Evolutionary conservation across 2,329 filamentous ascomycete species (phyloP), one percentile per base, ranked within the genome.

Genomic region (Aspergillus sp.): DNA sequence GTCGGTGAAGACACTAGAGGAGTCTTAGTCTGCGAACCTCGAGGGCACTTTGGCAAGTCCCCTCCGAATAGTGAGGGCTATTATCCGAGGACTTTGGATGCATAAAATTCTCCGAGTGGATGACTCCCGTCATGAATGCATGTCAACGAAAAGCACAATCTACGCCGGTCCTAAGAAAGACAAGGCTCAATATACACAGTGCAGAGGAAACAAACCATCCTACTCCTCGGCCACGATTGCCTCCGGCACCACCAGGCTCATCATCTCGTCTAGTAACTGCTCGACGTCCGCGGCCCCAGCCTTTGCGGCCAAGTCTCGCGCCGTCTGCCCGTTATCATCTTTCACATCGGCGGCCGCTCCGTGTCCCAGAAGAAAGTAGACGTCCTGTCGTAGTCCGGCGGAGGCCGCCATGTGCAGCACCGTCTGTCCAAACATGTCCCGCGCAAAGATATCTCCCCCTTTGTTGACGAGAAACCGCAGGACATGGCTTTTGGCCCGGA

Each of bases 401-500:
- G 64, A 53, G 14, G 67, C 65, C 11, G 67, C 67, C 59, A 67
- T 52, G 60, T 70, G 67, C 20, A 70, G 56, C 24, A 63, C 64
- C 32, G 67, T 67, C 55, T 67, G 59, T 12, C 66, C 66, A 46
- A 58, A 65, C 63, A 67, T 67, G 49, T 69, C 66, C 49, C 55
- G 57, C 6, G 63, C 64, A 10, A 57, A 58, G 26, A 68, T 57
- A 24, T 68, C 61, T 4, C 63, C 64, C 0, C 55, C 50, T 20
- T 54, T 57, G 29, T 68, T 68, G 32, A 66, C 65, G 20, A 68
- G 39, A 45, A 68, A 46, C 32, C 66, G 56, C 63, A 68, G 56
- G 12, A 65, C 65, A 49, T 68, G 62, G 49, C 62, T 64, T 39
- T 64, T 64, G 4, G 61, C 54, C 2, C 53, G 53, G 18, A 66